A percentile compares a stretch with the other conserved stretches of the same genome.
Evolutionary conservation across 345 rosid genomes (phyloP).

Genomic region (Salix arbutifolia): DNA sequence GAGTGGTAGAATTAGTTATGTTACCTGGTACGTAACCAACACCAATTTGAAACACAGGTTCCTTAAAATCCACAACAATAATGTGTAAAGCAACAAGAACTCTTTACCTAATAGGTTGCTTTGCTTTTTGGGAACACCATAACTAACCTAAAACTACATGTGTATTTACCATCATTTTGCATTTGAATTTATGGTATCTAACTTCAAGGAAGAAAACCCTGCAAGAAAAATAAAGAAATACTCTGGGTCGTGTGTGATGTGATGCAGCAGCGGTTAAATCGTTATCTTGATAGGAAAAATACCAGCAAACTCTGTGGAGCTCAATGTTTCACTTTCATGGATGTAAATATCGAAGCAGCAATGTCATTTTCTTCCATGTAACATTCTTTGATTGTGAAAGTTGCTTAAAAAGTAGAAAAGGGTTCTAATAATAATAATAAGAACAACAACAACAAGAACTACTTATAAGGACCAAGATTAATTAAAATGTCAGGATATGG

Average conservation of each 20-base stretch:
- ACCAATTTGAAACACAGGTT: conserved; percentile 19
- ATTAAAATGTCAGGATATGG: background rate
- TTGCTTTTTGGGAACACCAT: conserved; percentile 22
- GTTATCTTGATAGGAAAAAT: conserved; percentile 16
- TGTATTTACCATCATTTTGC: conserved; percentile 27
- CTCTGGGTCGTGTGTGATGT: background rate
- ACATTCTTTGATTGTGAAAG: conserved; percentile 17
- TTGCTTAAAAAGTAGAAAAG: background rate
- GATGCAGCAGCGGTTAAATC: conserved; percentile 26
- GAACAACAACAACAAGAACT: background rate
- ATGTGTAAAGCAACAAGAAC: conserved; percentile 51
- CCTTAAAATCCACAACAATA: conserved; percentile 28
- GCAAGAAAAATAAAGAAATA: background rate
- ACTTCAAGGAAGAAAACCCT: background rate
- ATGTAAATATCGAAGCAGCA: conserved; percentile 14
- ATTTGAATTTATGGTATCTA: conserved; percentile 8
- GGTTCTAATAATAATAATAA: too few relatives aligned
- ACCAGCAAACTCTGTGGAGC: conserved; percentile 8
- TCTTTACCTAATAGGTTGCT: conserved; percentile 48
- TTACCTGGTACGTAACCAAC: conserved; percentile 22
- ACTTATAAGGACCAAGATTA: background rate
- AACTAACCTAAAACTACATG: conserved; percentile 15
- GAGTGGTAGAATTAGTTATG: conserved; percentile 21
- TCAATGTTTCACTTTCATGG: conserved; percentile 27
- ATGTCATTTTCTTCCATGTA: conserved; percentile 35